Evolutionary conservation across 2,329 filamentous ascomycete genomes (phyloP), one percentile per base, ranked within the genome.

Genomic region (Ceratocystis diversiconidia): DNA sequence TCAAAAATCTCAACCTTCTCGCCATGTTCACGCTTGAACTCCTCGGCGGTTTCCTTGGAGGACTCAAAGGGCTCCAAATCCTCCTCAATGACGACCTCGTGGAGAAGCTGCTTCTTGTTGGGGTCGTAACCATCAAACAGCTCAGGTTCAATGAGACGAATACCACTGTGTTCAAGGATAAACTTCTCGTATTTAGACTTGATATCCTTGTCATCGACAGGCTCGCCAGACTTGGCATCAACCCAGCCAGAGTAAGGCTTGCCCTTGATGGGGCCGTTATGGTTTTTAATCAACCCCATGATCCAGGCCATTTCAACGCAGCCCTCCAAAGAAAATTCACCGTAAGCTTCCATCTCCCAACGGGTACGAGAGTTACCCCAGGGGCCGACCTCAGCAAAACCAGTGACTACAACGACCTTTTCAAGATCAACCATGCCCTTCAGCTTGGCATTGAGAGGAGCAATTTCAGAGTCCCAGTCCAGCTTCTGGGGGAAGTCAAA

Each of bases 301-400:
- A 99, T 90, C 94, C 94, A 99, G 41, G 94, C 92, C 94, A 99
- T 99, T 77, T 99, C 94, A 68, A 99, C 88, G 72, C 94, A 97
- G 36, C 94, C 94, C 76, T 99, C 95, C 15, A 99, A 84, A 7
- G 94, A 97, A 79, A 99, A 99, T 73, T 96, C 84, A 73, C 94
- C 94, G 70, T 92, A 86, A 1, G 94, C 92, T 76, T 99, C 94
- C 92, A 99, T 99, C 79, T 99, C 94, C 94, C 94, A 99, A 69
- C 94, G 86, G 59, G 94, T 99, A 72, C 94, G 86, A 2, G 94
- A 92, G 80, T 97, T 99, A 80, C 94, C 94, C 95, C 94, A 99
- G 6, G 94, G 94, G 61, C 94, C 92, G 68, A 96, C 85, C 75
- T 99, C 94, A 65, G 94, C 85, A 73, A 99, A 99, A 74, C 94